These are phyloP conservation scores for Exophiala lecanii-corni DNA, from an alignment of 2,329 filamentous ascomycete species.

Conservation along the genomic window DNA sequence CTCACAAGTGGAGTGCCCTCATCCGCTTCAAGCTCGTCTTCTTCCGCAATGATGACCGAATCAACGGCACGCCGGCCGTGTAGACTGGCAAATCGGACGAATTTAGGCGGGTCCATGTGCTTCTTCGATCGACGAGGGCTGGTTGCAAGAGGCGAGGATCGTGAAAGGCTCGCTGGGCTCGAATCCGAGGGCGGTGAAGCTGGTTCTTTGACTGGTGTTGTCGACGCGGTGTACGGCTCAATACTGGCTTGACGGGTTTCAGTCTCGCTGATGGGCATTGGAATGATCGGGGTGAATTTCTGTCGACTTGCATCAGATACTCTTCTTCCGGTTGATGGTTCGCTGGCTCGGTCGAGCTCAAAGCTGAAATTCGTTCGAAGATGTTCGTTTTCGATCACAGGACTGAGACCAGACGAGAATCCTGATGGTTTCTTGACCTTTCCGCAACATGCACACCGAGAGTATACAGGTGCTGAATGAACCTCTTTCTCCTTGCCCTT, in stretches of 20 bases:
- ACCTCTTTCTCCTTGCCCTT: slow-evolving; percentile 25
- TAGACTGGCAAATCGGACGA: slow-evolving; percentile 23
- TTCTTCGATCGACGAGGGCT: slow-evolving; percentile 16
- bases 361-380: slow-evolving; percentile 26
- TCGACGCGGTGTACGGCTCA: slow-evolving; percentile 12
- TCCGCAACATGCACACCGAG: slow-evolving; percentile 26
- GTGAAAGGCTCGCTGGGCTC: slow-evolving; percentile 3
- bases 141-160: slow-evolving; percentile 3
- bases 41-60: slow-evolving; percentile 14
- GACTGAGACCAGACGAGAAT: slow-evolving; percentile 21
- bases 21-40: slow-evolving; percentile 12
- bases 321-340: slow-evolving; percentile 10
- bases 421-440: slow-evolving; percentile 21
- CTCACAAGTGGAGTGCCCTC: slow-evolving; percentile 8
- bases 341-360: slow-evolving; percentile 20
- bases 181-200: slow-evolving; percentile 1
- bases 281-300: slow-evolving; percentile 24
- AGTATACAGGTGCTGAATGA: slow-evolving; percentile 17
- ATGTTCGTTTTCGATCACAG: slow-evolving; percentile 26
- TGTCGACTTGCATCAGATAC: slow-evolving; percentile 18
- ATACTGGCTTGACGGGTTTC: slow-evolving; percentile 24
- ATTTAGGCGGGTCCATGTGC: slow-evolving; percentile 14
- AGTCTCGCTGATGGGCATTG: slow-evolving; percentile 19
- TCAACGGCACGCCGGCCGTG: slow-evolving; percentile 17
- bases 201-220: slow-evolving; percentile 5